Evolutionary conservation across 805 yeast genomes (phyloP), one percentile per base, ranked within the genome.

Genomic region (Candida wancherniae): DNA sequence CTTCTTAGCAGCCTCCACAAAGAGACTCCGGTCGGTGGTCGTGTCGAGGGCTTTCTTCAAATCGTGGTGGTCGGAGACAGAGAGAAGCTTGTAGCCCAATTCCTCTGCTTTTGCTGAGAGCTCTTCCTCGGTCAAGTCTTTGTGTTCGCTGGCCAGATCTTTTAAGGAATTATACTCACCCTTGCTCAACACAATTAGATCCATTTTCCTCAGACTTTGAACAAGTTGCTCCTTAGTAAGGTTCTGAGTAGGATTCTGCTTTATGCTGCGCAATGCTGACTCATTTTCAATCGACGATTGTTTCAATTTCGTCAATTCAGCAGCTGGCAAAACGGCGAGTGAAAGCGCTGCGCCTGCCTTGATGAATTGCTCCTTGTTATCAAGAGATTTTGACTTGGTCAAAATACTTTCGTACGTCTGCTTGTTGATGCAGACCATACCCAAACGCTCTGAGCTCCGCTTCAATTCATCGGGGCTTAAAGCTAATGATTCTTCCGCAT

Each of bases 1-100:
- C 9, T 57, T 47, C 29, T 57, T 63, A 4, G 80, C 82, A 5
- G 55, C 55, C 0, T 42, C 49, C 6, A 51, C 45, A 9, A 80
- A 36, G 15, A 54, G 35, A 3, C 36, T 37, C 26, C 50, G 26
- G 39, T 53, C 50, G 12, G 27, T 32, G 17, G 39, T 15, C 2
- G 40, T 30, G 3, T 30, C 40, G 7, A 45, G 39, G 19, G 50
- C 46, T 19, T 44, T 44, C 28, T 47, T 45, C 37, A 47, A 35
- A 22, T 47, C 42, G 21, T 39, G 31, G 26, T 34, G 35, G 21
- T 65, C 61, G 8, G 58, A 58, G 21, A 51, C 48, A 0, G 65
- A 47, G 9, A 71, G 48, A 13, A 65, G 48, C 2, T 49, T 48
- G 25, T 69, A 52, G 4, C 72, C 70, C 24, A 67, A 45, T 25